These are phyloP conservation scores for Boletus tylopilopsis DNA, from an alignment of 768 basidiomycete genomes.

Conservation along the genomic window DNA sequence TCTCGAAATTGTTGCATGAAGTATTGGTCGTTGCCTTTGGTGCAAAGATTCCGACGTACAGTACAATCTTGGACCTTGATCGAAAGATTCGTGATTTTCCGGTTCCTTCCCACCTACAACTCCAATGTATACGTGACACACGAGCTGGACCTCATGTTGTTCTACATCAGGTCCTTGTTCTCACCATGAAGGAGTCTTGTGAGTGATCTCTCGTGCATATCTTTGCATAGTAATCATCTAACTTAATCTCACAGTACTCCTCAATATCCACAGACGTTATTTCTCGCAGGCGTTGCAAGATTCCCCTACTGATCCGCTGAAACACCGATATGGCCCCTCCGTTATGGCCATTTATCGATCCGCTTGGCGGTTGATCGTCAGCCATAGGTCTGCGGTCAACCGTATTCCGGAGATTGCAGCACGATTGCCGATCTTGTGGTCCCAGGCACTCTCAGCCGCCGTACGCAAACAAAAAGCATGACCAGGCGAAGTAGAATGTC, in stretches of 20 bases:
- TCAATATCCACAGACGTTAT: conserved; percentile 65
- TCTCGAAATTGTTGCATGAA: conserved; percentile 47
- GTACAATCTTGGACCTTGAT: conserved; percentile 53
- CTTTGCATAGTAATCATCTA: background rate
- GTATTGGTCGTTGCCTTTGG: conserved; percentile 51
- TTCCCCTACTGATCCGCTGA: conserved; percentile 49
- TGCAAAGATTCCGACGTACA: conserved; percentile 49
- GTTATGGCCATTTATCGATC: conserved; percentile 71
- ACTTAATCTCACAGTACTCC: conserved; percentile 39
- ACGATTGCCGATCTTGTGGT: conserved; percentile 57
- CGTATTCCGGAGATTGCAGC: conserved; percentile 39
- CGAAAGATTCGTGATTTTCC: conserved; percentile 57
- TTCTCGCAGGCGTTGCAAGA: conserved; percentile 67
- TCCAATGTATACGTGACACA: conserved; percentile 22
- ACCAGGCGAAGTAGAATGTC: background rate
- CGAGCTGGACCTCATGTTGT: conserved; percentile 18
- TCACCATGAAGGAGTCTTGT: conserved; percentile 51
- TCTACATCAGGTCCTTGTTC: conserved; percentile 42
- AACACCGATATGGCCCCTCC: conserved; percentile 63
- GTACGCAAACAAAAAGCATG: conserved; percentile 37
- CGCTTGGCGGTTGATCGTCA: conserved; percentile 60
- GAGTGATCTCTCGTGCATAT: conserved; percentile 10
- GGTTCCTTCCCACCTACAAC: conserved; percentile 46
- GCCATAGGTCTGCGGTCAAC: conserved; percentile 42
- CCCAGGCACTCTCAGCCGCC: conserved; percentile 58